A percentile compares a stretch with the other conserved stretches of the same genome.
phyloP scores from a whole-genome alignment of 495 filamentous ascomycete genomes.

The Aspergillus wentii region DNA sequence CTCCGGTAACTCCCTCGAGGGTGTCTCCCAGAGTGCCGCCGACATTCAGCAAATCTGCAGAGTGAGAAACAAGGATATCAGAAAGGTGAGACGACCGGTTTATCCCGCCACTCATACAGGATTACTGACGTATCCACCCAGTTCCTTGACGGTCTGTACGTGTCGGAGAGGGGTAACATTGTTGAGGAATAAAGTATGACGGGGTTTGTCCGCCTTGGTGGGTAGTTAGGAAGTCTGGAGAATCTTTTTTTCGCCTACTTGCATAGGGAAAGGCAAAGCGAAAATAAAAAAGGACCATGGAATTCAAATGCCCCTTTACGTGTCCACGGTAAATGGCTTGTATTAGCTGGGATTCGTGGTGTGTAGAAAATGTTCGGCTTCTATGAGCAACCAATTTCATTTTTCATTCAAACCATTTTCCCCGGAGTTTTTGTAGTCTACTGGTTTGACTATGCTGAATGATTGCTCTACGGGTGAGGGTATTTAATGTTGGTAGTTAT shows the following conservation, averaged over 20 bases:
- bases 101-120: background rate
- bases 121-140: conserved; percentile 39
- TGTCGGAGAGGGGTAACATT: conserved; percentile 95
- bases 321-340: conserved; percentile 22
- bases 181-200: conserved; percentile 56
- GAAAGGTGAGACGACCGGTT: conserved; percentile 64
- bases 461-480: too few relatives aligned
- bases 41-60: conserved; percentile 99
- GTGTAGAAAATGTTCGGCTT: conserved; percentile 18
- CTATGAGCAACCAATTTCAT: conserved; percentile 13
- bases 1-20: conserved; percentile 89
- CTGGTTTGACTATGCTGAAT: too few relatives aligned
- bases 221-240: conserved; percentile 39
- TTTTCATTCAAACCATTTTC: too few relatives aligned
- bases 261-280: conserved; percentile 42
- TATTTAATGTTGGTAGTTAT: too few relatives aligned
- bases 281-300: conserved; percentile 40
- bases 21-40: conserved; percentile 93
- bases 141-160: conserved; percentile 99
- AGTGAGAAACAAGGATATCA: conserved; percentile 99
- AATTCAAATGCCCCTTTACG: conserved; percentile 22
- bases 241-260: conserved; percentile 43
- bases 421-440: too few relatives aligned
- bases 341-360: conserved; percentile 24
- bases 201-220: conserved; percentile 26